These are phyloP conservation scores for Arachis monticola DNA, from an alignment of 331 rosid genomes.

Conservation along the genomic window DNA sequence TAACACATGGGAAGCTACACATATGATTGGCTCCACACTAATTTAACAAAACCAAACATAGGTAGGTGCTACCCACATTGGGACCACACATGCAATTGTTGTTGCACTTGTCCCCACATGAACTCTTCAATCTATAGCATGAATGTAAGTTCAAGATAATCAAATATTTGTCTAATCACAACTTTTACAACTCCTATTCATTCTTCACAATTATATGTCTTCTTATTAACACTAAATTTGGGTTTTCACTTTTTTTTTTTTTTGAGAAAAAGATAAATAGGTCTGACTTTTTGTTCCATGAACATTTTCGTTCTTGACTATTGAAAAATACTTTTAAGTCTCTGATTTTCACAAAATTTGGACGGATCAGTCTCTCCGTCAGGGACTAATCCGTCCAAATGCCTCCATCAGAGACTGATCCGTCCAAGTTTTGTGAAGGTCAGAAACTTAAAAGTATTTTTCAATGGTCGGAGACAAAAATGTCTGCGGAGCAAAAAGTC, in stretches of 20 bases:
- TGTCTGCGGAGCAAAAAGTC: too few species aligned
- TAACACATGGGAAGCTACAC: constrained; percentile 19
- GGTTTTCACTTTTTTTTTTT: neutral
- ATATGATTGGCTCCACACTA: constrained; percentile 36
- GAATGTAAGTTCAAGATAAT: constrained; percentile 5
- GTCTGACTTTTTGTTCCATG: too few species aligned
- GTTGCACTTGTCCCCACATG: constrained; percentile 36
- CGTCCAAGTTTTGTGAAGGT: too few species aligned
- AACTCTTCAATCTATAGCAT: constrained; percentile 24
- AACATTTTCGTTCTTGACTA: too few species aligned
- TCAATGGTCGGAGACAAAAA: too few species aligned
- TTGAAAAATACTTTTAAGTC: too few species aligned
- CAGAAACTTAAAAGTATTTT: too few species aligned
- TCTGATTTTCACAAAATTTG: too few species aligned
- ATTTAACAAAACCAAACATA: constrained; percentile 37
- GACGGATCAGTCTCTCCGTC: too few species aligned
- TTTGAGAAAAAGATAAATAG: too few species aligned
- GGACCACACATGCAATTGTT: constrained; percentile 45
- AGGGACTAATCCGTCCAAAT: too few species aligned
- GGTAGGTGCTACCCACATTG: constrained; percentile 41
- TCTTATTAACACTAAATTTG: constrained; percentile 20
- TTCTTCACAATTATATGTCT: constrained; percentile 42
- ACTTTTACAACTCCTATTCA: constrained; percentile 30
- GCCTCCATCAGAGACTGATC: too few species aligned
- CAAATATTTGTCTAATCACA: constrained; percentile 40